Base-by-base conservation (phyloP, 345 rosid species). In the Garcia nutans region DNA sequence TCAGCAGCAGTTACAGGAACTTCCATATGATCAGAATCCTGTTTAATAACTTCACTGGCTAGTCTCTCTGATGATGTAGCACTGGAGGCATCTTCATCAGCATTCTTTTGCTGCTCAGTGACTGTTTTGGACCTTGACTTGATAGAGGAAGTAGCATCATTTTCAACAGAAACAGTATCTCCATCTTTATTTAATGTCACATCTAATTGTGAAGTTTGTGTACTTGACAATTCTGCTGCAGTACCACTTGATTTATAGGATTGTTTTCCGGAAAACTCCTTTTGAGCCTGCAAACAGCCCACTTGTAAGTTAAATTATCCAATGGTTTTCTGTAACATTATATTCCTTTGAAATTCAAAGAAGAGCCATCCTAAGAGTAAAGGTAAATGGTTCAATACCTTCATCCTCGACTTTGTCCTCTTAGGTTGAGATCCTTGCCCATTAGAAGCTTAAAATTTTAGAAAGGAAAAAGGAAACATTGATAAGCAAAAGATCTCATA, bases 341-440 rank as follows among this genome's bases (percentile, higher is more conserved):
- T 19, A 17, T 67, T 47, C 50, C 58, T 66, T 67, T 33, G 28
- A 75, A 5, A 74, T 65, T 65, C 67, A 44, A 60, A 78, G 49
- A 41, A 80, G 78, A 44, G 37, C 65, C 60, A 56, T 33, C 42
- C 33, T 12, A 55, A 55, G 56, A 73, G n/a, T 26, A 75, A 20
- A 64, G 57, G 65, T n/a, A 77, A 31, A 74, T 22, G 2, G 58
- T 61, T 31, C 55, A 41, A 58, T 88, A 96, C 99, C 98, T 93
- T 93, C 70, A 37, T 74, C 87, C 78, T 90, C 69, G 90, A 62
- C 83, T 58, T 89, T 74, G 76, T 6, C 78, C 82, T 88, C 87
- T 84, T 92, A 63, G 84, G 79, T 86, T 90, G 88, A 81, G 95
- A 85, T 81, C 87, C 98, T 88, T 88, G 90, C 66, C 83, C 90